Evolutionary conservation across 164 flowering plant species (phyloP), one percentile per base, ranked within the genome.

Genomic region (Chloranthus sessilifolius): DNA sequence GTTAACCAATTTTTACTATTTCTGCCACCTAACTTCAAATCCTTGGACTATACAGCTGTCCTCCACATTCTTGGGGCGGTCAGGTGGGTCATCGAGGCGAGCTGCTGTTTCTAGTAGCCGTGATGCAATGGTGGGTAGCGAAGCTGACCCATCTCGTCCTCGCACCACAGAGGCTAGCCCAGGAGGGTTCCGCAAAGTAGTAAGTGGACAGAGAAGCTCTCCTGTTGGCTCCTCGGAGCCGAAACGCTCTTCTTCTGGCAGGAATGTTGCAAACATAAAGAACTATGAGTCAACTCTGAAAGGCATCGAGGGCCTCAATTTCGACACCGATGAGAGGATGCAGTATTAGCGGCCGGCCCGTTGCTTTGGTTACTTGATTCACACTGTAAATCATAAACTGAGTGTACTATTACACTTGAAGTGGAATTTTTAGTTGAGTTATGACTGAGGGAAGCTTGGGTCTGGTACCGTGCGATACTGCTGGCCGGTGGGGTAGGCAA

Each of bases 41-140:
- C 20, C 45, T 20, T 43, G 45, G 19, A 45, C 43, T 28, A 7
- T 66, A 71, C 87, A 89, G 95, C 37, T 77, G 26, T 60, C 90
- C 31, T 73, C 85, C 24, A 59, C 55, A 26, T 69, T 80, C 47
- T 29, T 80, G 60, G 87, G 81, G 35, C 74, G 77, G 50, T 65
- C 90, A 22, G 75, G 89, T 56, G 91, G 95, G 52, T 76, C 92
- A 30, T 74, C 85, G 49, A 77, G 94, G 73, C 83, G 78, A 40
- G 76, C 68, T 61, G 78, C 76, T 61, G 75, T 78, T 39, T 74
- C 92, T 36, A 74, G 86, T 62, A 82, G 80, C 62, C 90, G 77
- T 34, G 95, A 86, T 25, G 73, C 74, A 36, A 43, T 66, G 33
- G 33, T 69, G 29, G 86, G 80, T 25, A 74, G 67, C 54, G 92